A percentile compares a stretch with the other conserved stretches of the same genome.
Conservation (phyloP, 352 stramenopile genomes). For the Pythium folliculosum region DNA sequence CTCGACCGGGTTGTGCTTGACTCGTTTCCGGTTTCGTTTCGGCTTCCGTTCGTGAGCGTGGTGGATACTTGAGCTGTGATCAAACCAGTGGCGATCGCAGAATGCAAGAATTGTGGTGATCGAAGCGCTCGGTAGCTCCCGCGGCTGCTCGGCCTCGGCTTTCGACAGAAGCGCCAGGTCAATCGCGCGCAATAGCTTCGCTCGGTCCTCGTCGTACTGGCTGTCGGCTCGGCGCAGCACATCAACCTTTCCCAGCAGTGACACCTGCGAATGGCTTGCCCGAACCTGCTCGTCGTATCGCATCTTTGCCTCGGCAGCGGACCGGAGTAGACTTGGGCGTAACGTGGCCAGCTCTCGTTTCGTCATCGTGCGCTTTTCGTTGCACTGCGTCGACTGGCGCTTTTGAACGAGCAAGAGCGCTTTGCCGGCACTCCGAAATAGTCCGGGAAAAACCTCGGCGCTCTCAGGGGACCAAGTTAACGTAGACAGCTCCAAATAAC, state of each 20-base stretch:
- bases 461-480: conserved; percentile 18
- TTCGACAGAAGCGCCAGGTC: conserved; percentile 40
- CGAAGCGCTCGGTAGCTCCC: conserved; percentile 32
- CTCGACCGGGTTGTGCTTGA: conserved; percentile 11
- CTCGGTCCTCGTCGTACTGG: conserved; percentile 39
- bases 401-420: conserved; percentile 44
- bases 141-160: conserved; percentile 28
- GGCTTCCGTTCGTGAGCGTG: not conserved
- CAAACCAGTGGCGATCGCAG: conserved; percentile 67
- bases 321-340: conserved; percentile 41
- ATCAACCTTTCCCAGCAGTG: conserved; percentile 40
- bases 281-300: conserved; percentile 46
- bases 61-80: conserved; percentile 11
- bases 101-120: conserved; percentile 52
- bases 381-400: conserved; percentile 33
- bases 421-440: conserved; percentile 42
- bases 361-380: conserved; percentile 21
- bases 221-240: conserved; percentile 38
- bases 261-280: conserved; percentile 38
- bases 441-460: conserved; percentile 42
- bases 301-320: conserved; percentile 53
- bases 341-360: conserved; percentile 34
- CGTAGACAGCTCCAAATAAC: conserved; percentile 38
- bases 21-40: not conserved
- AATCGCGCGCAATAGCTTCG: conserved; percentile 27